A percentile compares a stretch with the other conserved stretches of the same genome.
These are phyloP conservation scores for Fusarium lyarnte DNA, from an alignment of 2,329 filamentous ascomycete genomes.

Conservation along the genomic window DNA sequence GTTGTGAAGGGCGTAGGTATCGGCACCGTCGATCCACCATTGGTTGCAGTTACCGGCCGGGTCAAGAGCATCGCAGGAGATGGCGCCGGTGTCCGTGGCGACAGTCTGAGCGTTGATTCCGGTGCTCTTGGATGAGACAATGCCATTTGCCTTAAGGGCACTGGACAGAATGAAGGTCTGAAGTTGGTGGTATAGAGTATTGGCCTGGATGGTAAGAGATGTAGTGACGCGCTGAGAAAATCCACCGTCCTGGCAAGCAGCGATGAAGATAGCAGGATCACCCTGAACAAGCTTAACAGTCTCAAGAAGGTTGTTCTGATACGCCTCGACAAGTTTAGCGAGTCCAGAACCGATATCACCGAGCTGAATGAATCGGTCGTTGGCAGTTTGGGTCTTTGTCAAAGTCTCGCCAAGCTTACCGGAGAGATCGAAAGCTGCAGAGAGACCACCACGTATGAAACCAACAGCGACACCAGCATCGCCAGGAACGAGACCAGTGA, in stretches of 20 bases:
- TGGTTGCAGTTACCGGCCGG: constrained; percentile 10
- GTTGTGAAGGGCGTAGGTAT: constrained; percentile 19
- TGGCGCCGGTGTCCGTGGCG: neutral
- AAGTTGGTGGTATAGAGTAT: constrained; percentile 6
- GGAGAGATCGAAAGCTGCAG: neutral
- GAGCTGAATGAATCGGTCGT: constrained; percentile 6
- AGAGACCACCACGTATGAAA: neutral
- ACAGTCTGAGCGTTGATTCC: neutral
- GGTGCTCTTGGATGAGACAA: constrained; percentile 7
- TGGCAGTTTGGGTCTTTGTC: neutral
- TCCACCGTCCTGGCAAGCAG: constrained; percentile 4
- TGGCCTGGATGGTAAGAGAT: constrained; percentile 18
- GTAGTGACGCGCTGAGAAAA: constrained; percentile 24
- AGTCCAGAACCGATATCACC: neutral
- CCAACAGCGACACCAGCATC: neutral
- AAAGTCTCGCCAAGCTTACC: constrained; percentile 12
- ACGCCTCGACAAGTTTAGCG: constrained; percentile 6
- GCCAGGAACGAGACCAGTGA: neutral
- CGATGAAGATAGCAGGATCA: neutral
- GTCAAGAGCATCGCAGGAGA: neutral
- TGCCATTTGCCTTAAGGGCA: constrained; percentile 10
- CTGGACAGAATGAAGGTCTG: constrained; percentile 12
- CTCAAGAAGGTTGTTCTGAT: constrained; percentile 14
- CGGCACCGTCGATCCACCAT: constrained; percentile 2
- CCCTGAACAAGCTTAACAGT: constrained; percentile 21